Evolutionary conservation across 345 rosid genomes (phyloP), one percentile per base, ranked within the genome.

Genomic region (Citrus australasica): DNA sequence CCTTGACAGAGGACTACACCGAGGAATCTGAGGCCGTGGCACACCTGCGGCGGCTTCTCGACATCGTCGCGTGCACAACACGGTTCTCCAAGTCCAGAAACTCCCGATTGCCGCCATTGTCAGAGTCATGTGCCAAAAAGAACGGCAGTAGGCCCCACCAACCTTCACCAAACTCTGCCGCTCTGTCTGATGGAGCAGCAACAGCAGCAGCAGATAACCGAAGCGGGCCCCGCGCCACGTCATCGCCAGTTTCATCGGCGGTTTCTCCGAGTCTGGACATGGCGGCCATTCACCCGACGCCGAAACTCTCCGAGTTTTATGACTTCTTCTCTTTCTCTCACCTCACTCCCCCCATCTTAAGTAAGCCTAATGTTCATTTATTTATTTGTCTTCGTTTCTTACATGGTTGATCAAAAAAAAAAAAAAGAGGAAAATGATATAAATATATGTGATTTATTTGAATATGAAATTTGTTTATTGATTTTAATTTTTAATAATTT

Each of bases 11-110:
- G 90, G 88, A 87, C 63, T 89, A 87, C 82, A 14, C 68, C 0
- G 88, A 82, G 51, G 90, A 88, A 73, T 71, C 82, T 19, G 85
- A 85, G 61, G 88, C 89, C 32, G 80, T 83, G 38, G 86, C 86
- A 51, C 95, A 89, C 82, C 89, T 91, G 69, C 88, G 95, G 80
- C 76, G 94, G 64, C 84, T 89, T 32, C 86, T 89, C 9, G 94
- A 91, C 76, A 87, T 89, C 64, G 88, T 89, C 14, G 91, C 92
- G 25, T 91, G 92, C 87, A 88, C 89, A 69, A 83, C 90, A 61
- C 70, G 88, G 78, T 88, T 89, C 80, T 55, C 81, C 51, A 91
- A 81, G 80, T 77, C 84, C 72, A 87, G 81, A 78, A 67, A 83
- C 76, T 11, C 13, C 25, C 30, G 77, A 10, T 71, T 73, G 10